Percentiles rank a stretch among this genome's conserved stretches.
Evolutionary conservation across 2,329 filamentous ascomycete genomes (phyloP).

Genomic region (Colletotrichum phormii): DNA sequence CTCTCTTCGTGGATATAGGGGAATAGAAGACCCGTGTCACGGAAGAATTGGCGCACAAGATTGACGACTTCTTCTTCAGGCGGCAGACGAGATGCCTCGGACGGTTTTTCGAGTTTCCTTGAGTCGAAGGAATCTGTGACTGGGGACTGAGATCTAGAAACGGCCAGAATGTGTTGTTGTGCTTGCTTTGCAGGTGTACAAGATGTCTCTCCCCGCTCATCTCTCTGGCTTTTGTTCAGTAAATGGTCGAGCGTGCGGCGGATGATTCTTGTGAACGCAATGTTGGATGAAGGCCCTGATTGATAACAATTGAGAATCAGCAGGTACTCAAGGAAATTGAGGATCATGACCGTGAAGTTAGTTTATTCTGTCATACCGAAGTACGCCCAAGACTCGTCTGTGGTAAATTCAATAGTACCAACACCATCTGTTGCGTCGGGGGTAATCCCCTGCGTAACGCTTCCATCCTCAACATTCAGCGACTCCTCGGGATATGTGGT

Average conservation of each 20-base stretch:
- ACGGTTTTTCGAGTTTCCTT: conserved; percentile 14
- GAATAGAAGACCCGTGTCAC: conserved; percentile 44
- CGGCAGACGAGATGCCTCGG: conserved; percentile 34
- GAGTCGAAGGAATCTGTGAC: conserved; percentile 17
- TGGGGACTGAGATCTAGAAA: conserved; percentile 25
- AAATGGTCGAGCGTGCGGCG: conserved; percentile 34
- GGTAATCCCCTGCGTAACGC: conserved; percentile 26
- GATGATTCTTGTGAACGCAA: conserved; percentile 40
- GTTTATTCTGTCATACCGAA: conserved; percentile 35
- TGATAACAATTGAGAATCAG: neutral
- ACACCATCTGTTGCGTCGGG: conserved; percentile 41
- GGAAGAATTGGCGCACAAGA: conserved; percentile 42
- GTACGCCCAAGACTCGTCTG: conserved; percentile 37
- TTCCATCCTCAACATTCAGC: conserved; percentile 31
- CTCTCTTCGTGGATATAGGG: conserved; percentile 43
- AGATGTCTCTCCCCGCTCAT: neutral
- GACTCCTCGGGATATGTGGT: neutral
- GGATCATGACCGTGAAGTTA: neutral
- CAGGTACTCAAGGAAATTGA: neutral
- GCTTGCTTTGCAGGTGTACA: neutral
- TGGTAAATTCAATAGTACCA: conserved; percentile 40
- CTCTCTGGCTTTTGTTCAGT: conserved; percentile 7
- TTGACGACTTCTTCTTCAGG: conserved; percentile 34
- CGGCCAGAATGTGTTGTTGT: conserved; percentile 11
- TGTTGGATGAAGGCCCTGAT: conserved; percentile 40